These are phyloP conservation scores for Hypomyces rosellus DNA, from an alignment of 2,329 filamentous ascomycete species.

Conservation along the genomic window DNA sequence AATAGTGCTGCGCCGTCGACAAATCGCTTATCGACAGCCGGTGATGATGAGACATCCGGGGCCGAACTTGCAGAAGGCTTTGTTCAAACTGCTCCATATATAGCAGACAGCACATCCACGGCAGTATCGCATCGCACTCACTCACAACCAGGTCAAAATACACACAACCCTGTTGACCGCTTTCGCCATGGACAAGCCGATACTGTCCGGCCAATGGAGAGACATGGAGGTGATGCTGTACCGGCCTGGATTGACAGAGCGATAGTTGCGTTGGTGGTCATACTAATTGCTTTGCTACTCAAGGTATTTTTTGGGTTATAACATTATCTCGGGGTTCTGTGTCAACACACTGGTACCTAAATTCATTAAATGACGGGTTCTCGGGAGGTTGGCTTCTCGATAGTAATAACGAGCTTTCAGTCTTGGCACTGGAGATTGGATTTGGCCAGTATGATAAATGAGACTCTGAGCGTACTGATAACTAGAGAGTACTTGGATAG, in stretches of 20 bases:
- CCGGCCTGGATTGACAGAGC: constrained; percentile 74
- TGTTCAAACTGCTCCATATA: constrained; percentile 41
- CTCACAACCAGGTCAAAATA: not conserved
- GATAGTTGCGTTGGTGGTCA: constrained; percentile 65
- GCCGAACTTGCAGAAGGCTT: constrained; percentile 52
- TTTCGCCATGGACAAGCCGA: not conserved
- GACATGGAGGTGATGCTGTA: constrained; percentile 39
- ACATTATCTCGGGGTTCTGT: not conserved
- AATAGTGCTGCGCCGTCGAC: too few species aligned
- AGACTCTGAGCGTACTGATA: too few species aligned
- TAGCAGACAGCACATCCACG: constrained; percentile 1
- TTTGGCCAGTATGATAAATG: too few species aligned
- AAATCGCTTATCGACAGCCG: too few species aligned
- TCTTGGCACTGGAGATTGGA: too few species aligned
- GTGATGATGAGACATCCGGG: constrained; percentile 33
- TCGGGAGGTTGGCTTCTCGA: not conserved
- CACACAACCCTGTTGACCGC: not conserved
- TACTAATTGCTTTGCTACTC: constrained; percentile 63
- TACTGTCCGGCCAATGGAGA: not conserved
- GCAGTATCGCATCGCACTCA: constrained; percentile 7
- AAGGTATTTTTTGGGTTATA: constrained; percentile 41
- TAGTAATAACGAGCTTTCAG: too few species aligned
- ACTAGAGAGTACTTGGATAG: too few species aligned
- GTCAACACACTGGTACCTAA: not conserved
- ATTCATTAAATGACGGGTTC: not conserved